Evolutionary conservation across 768 basidiomycete genomes (phyloP).

Genomic region (Tulasnella sp.): DNA sequence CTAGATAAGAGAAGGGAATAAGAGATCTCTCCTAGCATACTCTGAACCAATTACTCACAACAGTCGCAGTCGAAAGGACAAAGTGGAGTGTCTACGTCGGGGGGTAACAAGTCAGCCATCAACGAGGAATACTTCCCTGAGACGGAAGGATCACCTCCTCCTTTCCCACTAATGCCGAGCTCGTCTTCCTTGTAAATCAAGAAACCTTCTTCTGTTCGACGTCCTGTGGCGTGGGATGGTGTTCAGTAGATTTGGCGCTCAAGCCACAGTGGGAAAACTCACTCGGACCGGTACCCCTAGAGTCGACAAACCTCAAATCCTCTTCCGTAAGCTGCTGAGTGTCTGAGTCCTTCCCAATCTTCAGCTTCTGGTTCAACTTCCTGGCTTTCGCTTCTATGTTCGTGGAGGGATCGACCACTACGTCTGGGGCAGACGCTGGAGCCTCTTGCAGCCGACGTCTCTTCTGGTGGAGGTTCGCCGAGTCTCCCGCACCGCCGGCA

Average conservation of each 20-base stretch:
- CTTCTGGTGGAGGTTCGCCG: not conserved
- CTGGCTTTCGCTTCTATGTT: not conserved
- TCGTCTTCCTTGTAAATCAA: constrained; percentile 81
- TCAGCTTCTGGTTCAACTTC: not conserved
- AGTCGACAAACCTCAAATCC: constrained; percentile 64
- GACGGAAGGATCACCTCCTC: constrained; percentile 58
- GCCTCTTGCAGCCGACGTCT: not conserved
- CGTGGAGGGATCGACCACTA: not conserved
- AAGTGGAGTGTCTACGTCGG: constrained; percentile 67
- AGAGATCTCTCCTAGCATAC: not conserved
- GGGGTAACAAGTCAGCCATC: constrained; percentile 30
- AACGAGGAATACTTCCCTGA: constrained; percentile 38
- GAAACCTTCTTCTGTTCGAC: constrained; percentile 80
- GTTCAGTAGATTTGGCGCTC: constrained; percentile 20
- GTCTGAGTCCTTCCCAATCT: not conserved
- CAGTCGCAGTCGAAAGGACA: constrained; percentile 92
- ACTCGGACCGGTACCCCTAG: constrained; percentile 74
- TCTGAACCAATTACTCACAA: constrained; percentile 56
- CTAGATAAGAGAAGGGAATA: not conserved
- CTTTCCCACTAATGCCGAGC: constrained; percentile 70
- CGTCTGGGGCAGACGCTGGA: not conserved
- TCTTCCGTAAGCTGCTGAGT: constrained; percentile 43
- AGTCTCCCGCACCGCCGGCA: constrained; percentile 34
- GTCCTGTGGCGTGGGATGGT: constrained; percentile 51
- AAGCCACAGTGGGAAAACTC: constrained; percentile 35